phyloP scores from a whole-genome alignment of 257 asterid genomes.

The Ballota nigra region DNA sequence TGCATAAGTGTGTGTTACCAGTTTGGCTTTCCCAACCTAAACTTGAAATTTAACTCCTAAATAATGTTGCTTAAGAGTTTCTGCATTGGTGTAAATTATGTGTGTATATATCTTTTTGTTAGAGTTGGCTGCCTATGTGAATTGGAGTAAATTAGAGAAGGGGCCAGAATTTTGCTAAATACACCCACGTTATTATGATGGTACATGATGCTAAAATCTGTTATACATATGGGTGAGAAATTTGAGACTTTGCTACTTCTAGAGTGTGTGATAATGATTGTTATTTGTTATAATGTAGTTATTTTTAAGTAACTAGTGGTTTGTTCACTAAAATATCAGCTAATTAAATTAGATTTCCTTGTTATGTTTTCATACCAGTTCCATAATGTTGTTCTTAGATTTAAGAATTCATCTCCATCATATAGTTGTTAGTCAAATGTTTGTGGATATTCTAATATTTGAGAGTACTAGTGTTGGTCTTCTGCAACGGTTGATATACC shows the following conservation, averaged over 20 bases:
- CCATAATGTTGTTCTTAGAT: not conserved
- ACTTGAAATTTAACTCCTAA: no score
- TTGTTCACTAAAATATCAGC: not conserved
- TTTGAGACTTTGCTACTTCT: not conserved
- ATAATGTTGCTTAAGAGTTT: no score
- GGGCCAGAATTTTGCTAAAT: no score
- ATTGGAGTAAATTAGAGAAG: no score
- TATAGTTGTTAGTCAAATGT: not conserved
- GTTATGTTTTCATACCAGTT: conserved; percentile 3
- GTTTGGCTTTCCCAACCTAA: no score
- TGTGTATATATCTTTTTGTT: no score
- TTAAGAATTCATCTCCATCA: not conserved
- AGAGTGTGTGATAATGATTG: not conserved
- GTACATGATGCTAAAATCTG: no score
- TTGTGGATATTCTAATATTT: not conserved
- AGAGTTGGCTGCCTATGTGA: conserved; percentile 6
- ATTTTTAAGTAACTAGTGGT: not conserved
- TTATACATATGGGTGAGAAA: not conserved
- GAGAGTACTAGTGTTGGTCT: not conserved
- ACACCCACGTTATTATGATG: no score
- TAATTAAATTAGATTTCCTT: not conserved
- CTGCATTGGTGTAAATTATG: no score
- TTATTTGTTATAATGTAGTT: not conserved
- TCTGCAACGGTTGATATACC: no score
- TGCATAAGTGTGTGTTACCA: no score